Evolutionary conservation across 1,284 basidiomycete species (phyloP).

Genomic region (Coriolopsis trogii): DNA sequence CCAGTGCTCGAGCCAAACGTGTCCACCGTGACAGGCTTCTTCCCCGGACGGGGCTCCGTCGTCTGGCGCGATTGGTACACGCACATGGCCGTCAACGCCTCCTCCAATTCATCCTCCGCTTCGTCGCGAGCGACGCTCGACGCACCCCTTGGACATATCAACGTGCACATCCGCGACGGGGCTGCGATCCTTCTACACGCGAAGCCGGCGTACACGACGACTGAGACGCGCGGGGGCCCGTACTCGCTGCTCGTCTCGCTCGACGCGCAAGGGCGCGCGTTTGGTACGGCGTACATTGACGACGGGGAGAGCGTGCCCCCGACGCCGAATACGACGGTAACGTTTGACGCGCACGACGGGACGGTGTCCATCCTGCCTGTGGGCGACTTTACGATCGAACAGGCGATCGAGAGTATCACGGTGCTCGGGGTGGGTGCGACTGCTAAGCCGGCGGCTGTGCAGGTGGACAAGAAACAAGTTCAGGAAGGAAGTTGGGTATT

Average conservation of each 20-base stretch:
- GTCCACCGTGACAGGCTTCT: constrained; percentile 55
- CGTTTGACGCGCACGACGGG: constrained; percentile 38
- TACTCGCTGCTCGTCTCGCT: constrained; percentile 61
- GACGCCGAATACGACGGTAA: constrained; percentile 49
- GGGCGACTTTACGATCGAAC: constrained; percentile 37
- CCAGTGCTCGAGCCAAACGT: constrained; percentile 69
- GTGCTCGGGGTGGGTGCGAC: constrained; percentile 40
- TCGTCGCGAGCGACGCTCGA: constrained; percentile 52
- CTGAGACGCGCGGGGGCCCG: constrained; percentile 55
- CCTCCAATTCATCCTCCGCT: constrained; percentile 38
- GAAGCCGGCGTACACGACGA: constrained; percentile 57
- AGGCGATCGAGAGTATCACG: constrained; percentile 36
- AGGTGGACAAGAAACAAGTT: constrained; percentile 9
- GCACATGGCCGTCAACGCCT: constrained; percentile 50
- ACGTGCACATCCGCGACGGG: constrained; percentile 67
- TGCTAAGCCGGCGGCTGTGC: constrained; percentile 14
- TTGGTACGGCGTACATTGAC: constrained; percentile 63
- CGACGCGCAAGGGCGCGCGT: constrained; percentile 46
- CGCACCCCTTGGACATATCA: constrained; percentile 69
- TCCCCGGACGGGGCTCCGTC: constrained; percentile 66
- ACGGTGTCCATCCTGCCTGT: constrained; percentile 38
- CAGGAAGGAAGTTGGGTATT: constrained; percentile 19
- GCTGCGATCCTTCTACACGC: constrained; percentile 58
- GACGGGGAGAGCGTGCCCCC: constrained; percentile 62
- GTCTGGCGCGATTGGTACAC: constrained; percentile 82